These are phyloP conservation scores for Aspergillus bridgeri DNA, from an alignment of 495 filamentous ascomycete species.

Conservation along the genomic window DNA sequence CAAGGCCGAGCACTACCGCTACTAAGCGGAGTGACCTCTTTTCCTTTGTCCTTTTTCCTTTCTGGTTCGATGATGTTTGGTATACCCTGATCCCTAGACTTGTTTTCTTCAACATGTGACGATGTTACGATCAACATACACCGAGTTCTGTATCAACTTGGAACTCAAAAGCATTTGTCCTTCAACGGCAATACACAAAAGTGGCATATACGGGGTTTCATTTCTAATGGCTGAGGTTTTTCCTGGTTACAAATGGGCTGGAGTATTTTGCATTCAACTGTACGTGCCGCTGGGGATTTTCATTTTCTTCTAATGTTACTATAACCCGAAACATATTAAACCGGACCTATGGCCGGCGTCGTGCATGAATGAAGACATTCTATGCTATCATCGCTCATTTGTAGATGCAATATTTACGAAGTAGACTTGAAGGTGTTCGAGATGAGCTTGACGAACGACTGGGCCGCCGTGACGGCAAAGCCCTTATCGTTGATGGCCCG, in stretches of 20 bases:
- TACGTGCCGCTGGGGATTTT: slow-evolving; percentile 32
- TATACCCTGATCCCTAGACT: slow-evolving; percentile 42
- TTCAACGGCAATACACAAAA: slow-evolving; percentile 59
- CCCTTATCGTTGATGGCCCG: slow-evolving; percentile 45
- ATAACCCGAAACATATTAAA: slow-evolving; percentile 9
- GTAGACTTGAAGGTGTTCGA: neutral
- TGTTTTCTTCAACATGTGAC: slow-evolving; percentile 60
- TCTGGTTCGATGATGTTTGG: slow-evolving; percentile 35
- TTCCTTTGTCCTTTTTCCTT: slow-evolving; percentile 3
- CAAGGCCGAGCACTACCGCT: slow-evolving; percentile 77
- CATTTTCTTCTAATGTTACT: slow-evolving; percentile 30
- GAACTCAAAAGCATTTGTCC: slow-evolving; percentile 57
- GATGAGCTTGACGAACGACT: slow-evolving; percentile 4
- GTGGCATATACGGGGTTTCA: slow-evolving; percentile 42
- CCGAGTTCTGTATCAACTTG: slow-evolving; percentile 43
- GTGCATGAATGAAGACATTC: neutral
- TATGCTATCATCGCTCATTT: neutral
- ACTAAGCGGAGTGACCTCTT: slow-evolving; percentile 32
- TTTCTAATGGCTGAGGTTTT: slow-evolving; percentile 32
- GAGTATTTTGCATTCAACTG: slow-evolving; percentile 50
- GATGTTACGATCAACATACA: slow-evolving; percentile 55
- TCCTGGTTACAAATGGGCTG: slow-evolving; percentile 37
- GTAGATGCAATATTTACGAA: neutral
- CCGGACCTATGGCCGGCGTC: neutral
- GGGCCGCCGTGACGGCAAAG: slow-evolving; percentile 32